Conservation (phyloP, 805 yeast species). For the Zygosaccharomyces pseudorouxii region DNA sequence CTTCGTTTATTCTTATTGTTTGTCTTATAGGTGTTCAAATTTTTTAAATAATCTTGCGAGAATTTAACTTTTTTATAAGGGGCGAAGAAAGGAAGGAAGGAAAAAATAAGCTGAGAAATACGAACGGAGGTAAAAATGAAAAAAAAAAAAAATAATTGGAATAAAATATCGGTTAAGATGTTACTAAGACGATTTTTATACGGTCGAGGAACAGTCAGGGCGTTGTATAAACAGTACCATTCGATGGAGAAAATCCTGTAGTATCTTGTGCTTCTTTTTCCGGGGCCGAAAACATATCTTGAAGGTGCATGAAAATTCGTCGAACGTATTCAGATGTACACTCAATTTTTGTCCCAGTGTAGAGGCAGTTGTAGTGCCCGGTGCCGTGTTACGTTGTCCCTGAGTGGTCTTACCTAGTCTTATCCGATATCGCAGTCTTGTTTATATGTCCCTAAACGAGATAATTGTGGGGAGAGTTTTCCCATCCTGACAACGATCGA, state of each 20-base stretch:
- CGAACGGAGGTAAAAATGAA: not conserved
- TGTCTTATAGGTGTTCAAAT: slow-evolving; percentile 1
- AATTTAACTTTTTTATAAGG: slow-evolving; percentile 4
- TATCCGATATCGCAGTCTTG: not conserved
- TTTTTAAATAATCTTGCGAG: slow-evolving; percentile 5
- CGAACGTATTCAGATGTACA: not conserved
- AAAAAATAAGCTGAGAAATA: not conserved
- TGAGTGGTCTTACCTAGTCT: not conserved
- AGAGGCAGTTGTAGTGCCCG: too few species aligned
- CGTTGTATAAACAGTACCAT: not conserved
- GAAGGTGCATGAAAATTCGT: not conserved
- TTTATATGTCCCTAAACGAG: not conserved
- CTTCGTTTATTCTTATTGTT: not conserved
- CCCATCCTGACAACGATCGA: not conserved
- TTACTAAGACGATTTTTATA: not conserved
- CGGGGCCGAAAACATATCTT: not conserved
- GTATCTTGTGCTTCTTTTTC: not conserved
- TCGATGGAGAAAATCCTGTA: not conserved
- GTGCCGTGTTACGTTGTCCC: not conserved
- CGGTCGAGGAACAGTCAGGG: not conserved
- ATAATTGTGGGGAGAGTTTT: not conserved
- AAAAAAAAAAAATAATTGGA: not conserved
- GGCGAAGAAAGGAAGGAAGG: not conserved
- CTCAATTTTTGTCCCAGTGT: too few species aligned
- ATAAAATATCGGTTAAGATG: not conserved